Evolutionary conservation across 192 early-diverging fungal species (phyloP).

Genomic region (Rhizophagus sp.): DNA sequence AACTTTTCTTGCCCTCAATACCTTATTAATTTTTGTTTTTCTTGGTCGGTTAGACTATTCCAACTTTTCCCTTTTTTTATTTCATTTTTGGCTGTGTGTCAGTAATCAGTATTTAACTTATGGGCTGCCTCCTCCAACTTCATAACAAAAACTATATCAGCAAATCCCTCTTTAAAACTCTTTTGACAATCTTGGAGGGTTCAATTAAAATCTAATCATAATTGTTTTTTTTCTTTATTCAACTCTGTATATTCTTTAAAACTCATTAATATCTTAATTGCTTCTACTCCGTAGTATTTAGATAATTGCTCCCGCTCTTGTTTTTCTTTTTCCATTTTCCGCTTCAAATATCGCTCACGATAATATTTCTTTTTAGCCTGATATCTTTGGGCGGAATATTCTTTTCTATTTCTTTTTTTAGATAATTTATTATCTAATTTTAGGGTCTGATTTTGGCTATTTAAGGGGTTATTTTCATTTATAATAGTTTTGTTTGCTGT

Average conservation of each 20-base stretch:
- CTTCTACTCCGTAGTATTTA: background rate
- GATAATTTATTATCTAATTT: too few species aligned
- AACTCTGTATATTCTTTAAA: constrained; percentile 7
- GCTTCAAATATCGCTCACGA: too few species aligned
- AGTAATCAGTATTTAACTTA: constrained; percentile 3
- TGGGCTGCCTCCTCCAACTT: background rate
- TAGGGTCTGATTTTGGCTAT: too few species aligned
- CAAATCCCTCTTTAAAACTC: background rate
- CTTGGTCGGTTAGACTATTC: background rate
- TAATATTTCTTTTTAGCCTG: too few species aligned
- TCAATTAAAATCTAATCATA: background rate
- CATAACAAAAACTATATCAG: background rate
- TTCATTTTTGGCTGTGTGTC: constrained; percentile 7
- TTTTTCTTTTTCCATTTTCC: too few species aligned
- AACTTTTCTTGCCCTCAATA: constrained; percentile 15
- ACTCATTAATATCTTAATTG: background rate
- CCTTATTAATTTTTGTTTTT: constrained; percentile 1
- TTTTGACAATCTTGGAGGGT: constrained; percentile 1
- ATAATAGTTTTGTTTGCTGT: too few species aligned
- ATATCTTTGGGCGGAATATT: too few species aligned
- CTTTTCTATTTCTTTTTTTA: too few species aligned
- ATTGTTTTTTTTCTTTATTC: background rate
- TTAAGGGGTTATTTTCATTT: too few species aligned
- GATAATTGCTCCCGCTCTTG: background rate
- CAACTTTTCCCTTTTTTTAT: background rate